Evolutionary conservation across 345 rosid genomes (phyloP), one percentile per base, ranked within the genome.

Genomic region (Geranium rotundifolium): DNA sequence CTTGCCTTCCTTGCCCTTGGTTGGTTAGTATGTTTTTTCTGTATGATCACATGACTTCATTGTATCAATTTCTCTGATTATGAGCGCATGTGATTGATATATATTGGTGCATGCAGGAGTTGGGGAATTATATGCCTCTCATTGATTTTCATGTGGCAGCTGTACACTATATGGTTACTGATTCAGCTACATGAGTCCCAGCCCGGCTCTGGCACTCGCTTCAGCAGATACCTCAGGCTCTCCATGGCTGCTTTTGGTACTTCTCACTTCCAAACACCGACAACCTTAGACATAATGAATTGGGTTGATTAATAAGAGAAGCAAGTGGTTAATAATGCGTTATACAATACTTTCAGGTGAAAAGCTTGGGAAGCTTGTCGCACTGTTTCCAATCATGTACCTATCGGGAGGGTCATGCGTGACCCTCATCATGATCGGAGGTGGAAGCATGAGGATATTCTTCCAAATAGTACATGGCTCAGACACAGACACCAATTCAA

Each of bases 361-460:
- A 67, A 85, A 78, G 66, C 58, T 54, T 18, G 87, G 87, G 60
- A 82, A 82, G 72, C 19, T 78, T 59, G 70, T 77, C 17, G 73
- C 85, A 18, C 84, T 82, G 29, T 73, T 85, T 60, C 90, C 87
- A 13, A 73, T 69, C 19, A 79, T 85, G 87, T 85, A 85, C 50
- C 69, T 85, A 49, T 82, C 90, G 0, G 87, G 85, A 4, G 90
- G 90, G 18, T 77, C 84, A 0, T 80, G 85, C 20, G 84, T 77
- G 69, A 68, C 82, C 6, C 56, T 82, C 56, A 77, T 82, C 67
- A 70, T 85, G 70, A 80, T 82, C 41, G 87, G 85, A 58, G 82
- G 82, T 34, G 81, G 74, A 59, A 68, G 84, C 37, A 70, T 77
- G 80, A 80, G 77, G 63, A 64, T 68, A 20, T 61, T 84, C 52